Percentiles rank a stretch among this genome's conserved stretches.
phyloP scores from a whole-genome alignment of 768 basidiomycete species.

The Macrolepiota dolichaula region DNA sequence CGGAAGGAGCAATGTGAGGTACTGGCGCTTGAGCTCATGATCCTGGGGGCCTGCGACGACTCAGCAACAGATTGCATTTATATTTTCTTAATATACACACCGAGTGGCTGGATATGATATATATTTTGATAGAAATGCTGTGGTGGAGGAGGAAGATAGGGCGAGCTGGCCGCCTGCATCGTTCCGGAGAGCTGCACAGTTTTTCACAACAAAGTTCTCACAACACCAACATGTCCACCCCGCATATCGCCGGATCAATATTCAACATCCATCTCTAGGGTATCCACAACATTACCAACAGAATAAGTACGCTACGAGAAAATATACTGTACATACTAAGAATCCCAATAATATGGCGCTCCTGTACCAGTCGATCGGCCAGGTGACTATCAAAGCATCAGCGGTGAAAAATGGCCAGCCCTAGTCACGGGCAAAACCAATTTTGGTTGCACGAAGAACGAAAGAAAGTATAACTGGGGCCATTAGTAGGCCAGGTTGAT shows the following conservation, averaged over 20 bases:
- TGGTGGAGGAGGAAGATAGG: slow-evolving; percentile 31
- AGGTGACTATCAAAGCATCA: not conserved
- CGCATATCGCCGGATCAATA: slow-evolving; percentile 12
- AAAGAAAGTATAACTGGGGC: slow-evolving; percentile 1
- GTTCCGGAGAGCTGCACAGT: slow-evolving; percentile 69
- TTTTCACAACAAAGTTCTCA: slow-evolving; percentile 64
- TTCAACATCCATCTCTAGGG: not conserved
- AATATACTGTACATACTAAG: slow-evolving; percentile 4
- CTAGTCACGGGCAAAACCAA: not conserved
- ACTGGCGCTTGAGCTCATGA: slow-evolving; percentile 67
- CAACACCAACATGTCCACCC: slow-evolving; percentile 8
- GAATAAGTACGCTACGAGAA: not conserved
- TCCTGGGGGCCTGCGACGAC: slow-evolving; percentile 33
- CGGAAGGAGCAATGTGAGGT: slow-evolving; percentile 63
- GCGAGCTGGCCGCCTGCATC: slow-evolving; percentile 51
- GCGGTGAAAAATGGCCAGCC: not conserved
- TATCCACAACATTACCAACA: not conserved
- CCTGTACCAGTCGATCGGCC: not conserved
- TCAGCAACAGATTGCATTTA: slow-evolving; percentile 14
- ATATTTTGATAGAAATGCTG: slow-evolving; percentile 33
- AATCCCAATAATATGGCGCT: not conserved
- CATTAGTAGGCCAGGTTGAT: not conserved
- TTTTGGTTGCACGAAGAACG: not conserved
- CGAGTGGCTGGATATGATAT: slow-evolving; percentile 30
- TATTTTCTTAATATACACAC: slow-evolving; percentile 20